Conservation (phyloP, 345 rosid genomes). For the Barbarea vulgaris region DNA sequence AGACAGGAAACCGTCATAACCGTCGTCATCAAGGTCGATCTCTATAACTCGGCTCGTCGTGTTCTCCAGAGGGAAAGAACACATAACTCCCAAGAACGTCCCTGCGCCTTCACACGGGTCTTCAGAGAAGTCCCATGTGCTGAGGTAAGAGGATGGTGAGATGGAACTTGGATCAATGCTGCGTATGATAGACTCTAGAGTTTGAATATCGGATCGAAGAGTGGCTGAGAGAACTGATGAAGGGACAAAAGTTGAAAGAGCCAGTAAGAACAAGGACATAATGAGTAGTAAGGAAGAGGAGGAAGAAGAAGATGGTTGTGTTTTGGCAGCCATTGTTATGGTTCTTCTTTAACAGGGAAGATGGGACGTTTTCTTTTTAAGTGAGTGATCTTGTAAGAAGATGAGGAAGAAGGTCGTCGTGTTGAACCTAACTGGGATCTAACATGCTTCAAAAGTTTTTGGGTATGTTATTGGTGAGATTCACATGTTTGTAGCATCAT, state of each 20-base stretch:
- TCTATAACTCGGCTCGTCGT: slow-evolving; percentile 46
- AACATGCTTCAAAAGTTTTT: slow-evolving; percentile 25
- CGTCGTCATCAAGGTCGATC: slow-evolving; percentile 54
- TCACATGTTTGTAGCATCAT: slow-evolving; percentile 33
- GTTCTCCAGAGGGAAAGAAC: slow-evolving; percentile 48
- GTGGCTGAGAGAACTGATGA: slow-evolving; percentile 43
- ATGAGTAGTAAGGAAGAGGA: slow-evolving; percentile 16
- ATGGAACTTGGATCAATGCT: slow-evolving; percentile 56
- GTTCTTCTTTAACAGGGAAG: slow-evolving; percentile 23
- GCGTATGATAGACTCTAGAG: slow-evolving; percentile 44
- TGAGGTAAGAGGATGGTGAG: slow-evolving; percentile 46
- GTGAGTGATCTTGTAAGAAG: neutral
- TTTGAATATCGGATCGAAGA: slow-evolving; percentile 45
- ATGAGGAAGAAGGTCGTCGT: slow-evolving; percentile 9
- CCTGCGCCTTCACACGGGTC: slow-evolving; percentile 58
- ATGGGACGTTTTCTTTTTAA: slow-evolving; percentile 29
- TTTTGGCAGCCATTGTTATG: slow-evolving; percentile 40
- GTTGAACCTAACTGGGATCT: slow-evolving; percentile 39
- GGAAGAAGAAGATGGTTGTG: slow-evolving; percentile 23
- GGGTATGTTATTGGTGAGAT: slow-evolving; percentile 32
- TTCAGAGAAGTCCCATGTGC: slow-evolving; percentile 56
- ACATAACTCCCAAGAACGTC: slow-evolving; percentile 55
- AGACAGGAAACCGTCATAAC: slow-evolving; percentile 62
- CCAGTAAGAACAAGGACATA: slow-evolving; percentile 29
- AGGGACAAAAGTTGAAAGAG: slow-evolving; percentile 32